Evolutionary conservation across 2,329 filamentous ascomycete species (phyloP).

Genomic region (Hymenoscyphus linearis): DNA sequence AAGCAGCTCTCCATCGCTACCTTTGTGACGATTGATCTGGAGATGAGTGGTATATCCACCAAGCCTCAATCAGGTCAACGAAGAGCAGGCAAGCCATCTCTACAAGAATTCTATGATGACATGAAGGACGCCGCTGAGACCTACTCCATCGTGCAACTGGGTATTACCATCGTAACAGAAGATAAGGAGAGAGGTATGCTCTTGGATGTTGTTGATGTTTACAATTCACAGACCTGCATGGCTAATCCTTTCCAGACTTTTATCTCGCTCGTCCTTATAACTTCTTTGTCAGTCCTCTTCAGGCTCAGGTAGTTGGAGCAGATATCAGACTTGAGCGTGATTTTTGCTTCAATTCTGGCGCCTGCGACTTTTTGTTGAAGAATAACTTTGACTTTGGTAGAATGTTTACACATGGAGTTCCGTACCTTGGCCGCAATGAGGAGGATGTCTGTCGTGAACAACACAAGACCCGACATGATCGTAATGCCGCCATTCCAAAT

Average conservation of each 20-base stretch:
- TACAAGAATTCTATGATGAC: constrained; percentile 58
- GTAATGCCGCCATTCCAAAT: constrained; percentile 22
- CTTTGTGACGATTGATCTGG: constrained; percentile 61
- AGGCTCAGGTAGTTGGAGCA: constrained; percentile 34
- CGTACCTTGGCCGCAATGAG: constrained; percentile 58
- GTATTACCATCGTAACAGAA: constrained; percentile 60
- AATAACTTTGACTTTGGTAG: constrained; percentile 54
- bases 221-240: not conserved
- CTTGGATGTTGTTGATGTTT: not conserved
- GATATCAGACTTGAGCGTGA: constrained; percentile 54
- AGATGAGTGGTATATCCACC: constrained; percentile 57
- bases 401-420: constrained; percentile 51
- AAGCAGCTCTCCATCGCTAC: constrained; percentile 51
- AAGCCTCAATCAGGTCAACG: constrained; percentile 30
- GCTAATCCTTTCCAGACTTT: constrained; percentile 32
- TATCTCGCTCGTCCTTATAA: constrained; percentile 62
- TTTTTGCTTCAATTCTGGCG: constrained; percentile 42
- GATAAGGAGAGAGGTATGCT: constrained; percentile 42
- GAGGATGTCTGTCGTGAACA: constrained; percentile 41
- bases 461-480: constrained; percentile 27
- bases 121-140: constrained; percentile 54
- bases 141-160: constrained; percentile 61
- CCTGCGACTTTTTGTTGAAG: constrained; percentile 54
- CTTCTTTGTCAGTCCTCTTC: constrained; percentile 53
- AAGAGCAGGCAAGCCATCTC: constrained; percentile 40